Evolutionary conservation across 2,329 filamentous ascomycete genomes (phyloP), one percentile per base, ranked within the genome.

Genomic region (Colletotrichum falcatum): DNA sequence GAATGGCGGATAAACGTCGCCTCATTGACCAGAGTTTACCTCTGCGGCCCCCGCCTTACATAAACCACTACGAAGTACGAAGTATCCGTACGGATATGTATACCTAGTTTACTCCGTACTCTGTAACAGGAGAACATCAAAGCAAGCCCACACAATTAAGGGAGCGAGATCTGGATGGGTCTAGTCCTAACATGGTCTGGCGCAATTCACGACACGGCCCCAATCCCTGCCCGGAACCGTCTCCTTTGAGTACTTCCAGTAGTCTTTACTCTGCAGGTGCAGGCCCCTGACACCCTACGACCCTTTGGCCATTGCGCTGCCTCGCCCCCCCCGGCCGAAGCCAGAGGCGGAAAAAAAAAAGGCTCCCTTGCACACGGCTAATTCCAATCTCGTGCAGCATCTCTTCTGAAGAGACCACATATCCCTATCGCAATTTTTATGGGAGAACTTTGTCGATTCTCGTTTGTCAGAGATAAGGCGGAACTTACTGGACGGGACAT

Each of bases 391-490:
- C 59, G 64, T 65, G 55, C 56, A 59, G 68, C 58, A 58, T 53
- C 48, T 51, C 54, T 20, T 48, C 54, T 54, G n/a, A 65, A 70
- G 66, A 70, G 68, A 71, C 65, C 69, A 71, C 69, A 65, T 71
- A 56, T 55, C 65, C 66, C 46, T 46, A 56, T 62, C 39, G 30
- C 64, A 63, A 71, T 58, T 33, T 33, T 53, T 48, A 28, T 51
- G 58, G 58, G 53, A 67, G 20, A 59, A 59, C 58, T 33, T 63
- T 63, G 59, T 42, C 37, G 28, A 30, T 16, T 66, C 20, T 54
- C 59, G 33, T 28, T 59, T 46, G 28, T 20, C 51, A 58, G 48
- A 51, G 9, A 33, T n/a, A 44, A 28, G 20, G 20, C 14, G 35
- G 33, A 44, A 44, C 61, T 35, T 44, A 46, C 5, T n/a, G 61